A percentile compares a stretch with the other conserved stretches of the same genome.
These are phyloP conservation scores for Drechslerella dactyloides DNA, from an alignment of 2,329 filamentous ascomycete genomes.

Conservation along the genomic window DNA sequence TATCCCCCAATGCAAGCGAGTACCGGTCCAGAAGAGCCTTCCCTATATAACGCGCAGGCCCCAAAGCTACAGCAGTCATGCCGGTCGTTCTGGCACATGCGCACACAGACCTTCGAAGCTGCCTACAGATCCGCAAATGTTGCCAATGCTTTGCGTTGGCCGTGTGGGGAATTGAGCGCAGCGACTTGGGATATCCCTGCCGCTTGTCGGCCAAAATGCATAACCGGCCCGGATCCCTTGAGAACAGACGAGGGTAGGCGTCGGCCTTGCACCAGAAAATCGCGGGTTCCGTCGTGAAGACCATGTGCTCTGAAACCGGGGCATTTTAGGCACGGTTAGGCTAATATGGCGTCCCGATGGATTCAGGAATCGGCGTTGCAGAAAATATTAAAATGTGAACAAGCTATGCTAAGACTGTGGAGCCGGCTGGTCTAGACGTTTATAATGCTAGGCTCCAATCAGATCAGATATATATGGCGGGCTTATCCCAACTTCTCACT, in stretches of 20 bases:
- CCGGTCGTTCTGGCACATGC: slow-evolving; percentile 11
- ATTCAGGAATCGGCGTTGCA: no score
- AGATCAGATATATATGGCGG: no score
- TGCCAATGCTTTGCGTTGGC: slow-evolving; percentile 35
- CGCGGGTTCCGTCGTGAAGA: slow-evolving; percentile 21
- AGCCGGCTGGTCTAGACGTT: no score
- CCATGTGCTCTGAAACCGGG: slow-evolving; percentile 48
- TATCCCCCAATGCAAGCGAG: slow-evolving; percentile 24
- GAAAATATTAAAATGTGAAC: no score
- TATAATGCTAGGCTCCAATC: no score
- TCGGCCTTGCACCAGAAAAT: slow-evolving; percentile 27
- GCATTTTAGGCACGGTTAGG: slow-evolving; percentile 49
- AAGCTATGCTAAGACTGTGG: no score
- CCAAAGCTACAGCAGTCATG: slow-evolving; percentile 14
- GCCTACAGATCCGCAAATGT: not conserved
- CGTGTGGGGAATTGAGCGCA: slow-evolving; percentile 40
- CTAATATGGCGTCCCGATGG: slow-evolving; percentile 17
- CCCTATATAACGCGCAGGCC: slow-evolving; percentile 6
- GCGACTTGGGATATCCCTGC: slow-evolving; percentile 33
- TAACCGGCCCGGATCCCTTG: slow-evolving; percentile 48
- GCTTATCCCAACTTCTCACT: no score
- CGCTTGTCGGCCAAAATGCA: slow-evolving; percentile 22
- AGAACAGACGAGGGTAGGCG: slow-evolving; percentile 26
- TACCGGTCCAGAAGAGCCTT: no score
- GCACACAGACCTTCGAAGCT: no score